Percentiles rank a stretch among this genome's conserved stretches.
phyloP scores from a whole-genome alignment of 2,329 filamentous ascomycete species.

The Lachnellula hyalina region DNA sequence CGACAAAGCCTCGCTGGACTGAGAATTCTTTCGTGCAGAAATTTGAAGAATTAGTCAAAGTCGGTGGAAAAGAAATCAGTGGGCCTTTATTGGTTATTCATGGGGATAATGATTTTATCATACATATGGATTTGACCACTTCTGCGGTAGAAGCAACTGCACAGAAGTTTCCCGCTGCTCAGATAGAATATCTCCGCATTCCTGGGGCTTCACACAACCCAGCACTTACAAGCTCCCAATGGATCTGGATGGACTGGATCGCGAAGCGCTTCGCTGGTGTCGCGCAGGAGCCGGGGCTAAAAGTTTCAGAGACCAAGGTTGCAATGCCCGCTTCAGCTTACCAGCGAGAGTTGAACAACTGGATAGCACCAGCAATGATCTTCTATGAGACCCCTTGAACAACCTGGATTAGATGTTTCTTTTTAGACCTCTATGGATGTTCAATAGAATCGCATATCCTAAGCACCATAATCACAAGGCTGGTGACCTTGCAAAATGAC shows the following conservation, averaged over 20 bases:
- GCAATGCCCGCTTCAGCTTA: conserved; percentile 1
- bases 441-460: neutral
- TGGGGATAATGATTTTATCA: conserved; percentile 3
- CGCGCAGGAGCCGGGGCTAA: neutral
- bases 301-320: neutral
- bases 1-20: conserved; percentile 4
- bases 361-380: neutral
- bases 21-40: conserved; percentile 2
- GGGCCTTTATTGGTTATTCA: conserved; percentile 10
- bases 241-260: conserved; percentile 7
- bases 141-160: neutral
- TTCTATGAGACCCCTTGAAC: conserved; percentile 1
- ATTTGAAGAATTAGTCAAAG: neutral
- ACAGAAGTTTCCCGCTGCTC: neutral
- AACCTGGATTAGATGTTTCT: too few species aligned
- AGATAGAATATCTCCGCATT: neutral
- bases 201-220: neutral
- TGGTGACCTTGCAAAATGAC: too few species aligned
- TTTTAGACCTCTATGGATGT: neutral
- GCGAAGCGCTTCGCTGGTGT: neutral
- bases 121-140: neutral
- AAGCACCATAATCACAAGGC: too few species aligned
- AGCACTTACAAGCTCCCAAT: neutral
- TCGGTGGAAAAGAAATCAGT: conserved; percentile 7
- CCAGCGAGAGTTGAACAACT: neutral